phyloP scores from a whole-genome alignment of 345 rosid species.

The Pistacia vera region DNA sequence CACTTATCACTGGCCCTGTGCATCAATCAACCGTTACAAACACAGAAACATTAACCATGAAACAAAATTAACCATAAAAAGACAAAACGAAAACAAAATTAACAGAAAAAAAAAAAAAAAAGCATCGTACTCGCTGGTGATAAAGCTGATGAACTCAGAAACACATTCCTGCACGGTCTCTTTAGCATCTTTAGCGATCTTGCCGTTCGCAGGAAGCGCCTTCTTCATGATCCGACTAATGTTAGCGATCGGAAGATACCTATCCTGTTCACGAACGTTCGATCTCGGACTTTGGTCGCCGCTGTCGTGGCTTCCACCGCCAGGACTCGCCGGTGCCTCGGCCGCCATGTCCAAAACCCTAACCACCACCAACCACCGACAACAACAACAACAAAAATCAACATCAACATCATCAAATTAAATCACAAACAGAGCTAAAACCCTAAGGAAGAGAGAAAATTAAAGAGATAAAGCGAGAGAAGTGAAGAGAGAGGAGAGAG shows the following conservation, averaged over 20 bases:
- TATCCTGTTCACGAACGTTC: conserved; percentile 84
- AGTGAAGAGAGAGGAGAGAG: not conserved
- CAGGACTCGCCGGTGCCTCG: conserved; percentile 66
- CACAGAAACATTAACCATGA: not conserved
- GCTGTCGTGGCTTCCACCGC: conserved; percentile 79
- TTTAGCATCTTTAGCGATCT: conserved; percentile 96
- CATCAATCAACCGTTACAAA: conserved; percentile 2
- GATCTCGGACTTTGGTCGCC: conserved; percentile 92
- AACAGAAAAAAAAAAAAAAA: not conserved
- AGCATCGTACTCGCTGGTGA: conserved; percentile 87
- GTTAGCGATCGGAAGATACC: conserved; percentile 93
- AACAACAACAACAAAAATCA: not conserved
- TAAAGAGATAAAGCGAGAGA: not conserved
- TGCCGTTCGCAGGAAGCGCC: conserved; percentile 89
- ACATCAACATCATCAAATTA: conserved; percentile 7
- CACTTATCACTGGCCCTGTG: conserved; percentile 97
- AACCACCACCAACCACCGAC: conserved; percentile 4
- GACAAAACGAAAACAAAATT: not conserved
- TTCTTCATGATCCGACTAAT: conserved; percentile 95
- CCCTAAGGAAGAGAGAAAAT: not conserved
- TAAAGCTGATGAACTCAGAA: conserved; percentile 93
- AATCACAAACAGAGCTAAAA: not conserved
- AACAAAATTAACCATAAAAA: conserved; percentile 2
- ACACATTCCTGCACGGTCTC: conserved; percentile 97
- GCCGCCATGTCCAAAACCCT: conserved; percentile 51